Evolutionary conservation across 2,329 filamentous ascomycete genomes (phyloP), one percentile per base, ranked within the genome.

Genomic region (Sclerotinia sclerotiorum): DNA sequence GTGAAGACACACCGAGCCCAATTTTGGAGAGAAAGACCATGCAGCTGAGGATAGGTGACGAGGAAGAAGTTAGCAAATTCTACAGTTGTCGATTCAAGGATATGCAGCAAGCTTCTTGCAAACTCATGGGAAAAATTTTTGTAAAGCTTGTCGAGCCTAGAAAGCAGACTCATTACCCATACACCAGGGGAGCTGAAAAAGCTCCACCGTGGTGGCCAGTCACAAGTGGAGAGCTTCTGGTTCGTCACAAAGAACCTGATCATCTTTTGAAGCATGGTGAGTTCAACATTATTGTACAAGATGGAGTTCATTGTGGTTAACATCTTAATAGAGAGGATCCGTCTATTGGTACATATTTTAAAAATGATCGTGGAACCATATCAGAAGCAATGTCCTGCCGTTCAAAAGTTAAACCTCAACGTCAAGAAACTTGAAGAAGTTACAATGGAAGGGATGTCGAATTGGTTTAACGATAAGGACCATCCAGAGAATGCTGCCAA

Each of bases 91-190:
- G 87, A 0, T 87, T 92, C 75, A 86, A 85, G 71, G 84, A 85
- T 69, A 85, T 90, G 72, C 90, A 93, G 74, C 90, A 93, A 73
- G 84, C 87, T 1, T 85, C 88, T 8, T 90, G 88, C 79, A 93
- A 93, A 78, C 80, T 88, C 35, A 88, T 93, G 65, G 87, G 87
- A 46, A 93, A 93, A 77, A 88, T 86, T 15, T 93, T 90, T 86
- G 88, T 93, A 69, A 92, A 92, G 75, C 83, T 87, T 1, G 86
- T 93, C 2, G 89, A 91, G 73, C 90, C 90, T 0, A 92, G 90
- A 79, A 93, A 93, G 78, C 90, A 92, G 77, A 89, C 88, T 0
- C 89, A 86, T 24, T 87, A 90, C 73, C 90, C 90, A 0, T 93
- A 93, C 74, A 90, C 88, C 1, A 82, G 83, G n/a, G 85, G 84